These are phyloP conservation scores for Dovyalis caffra DNA, from an alignment of 345 rosid genomes.

Conservation along the genomic window DNA sequence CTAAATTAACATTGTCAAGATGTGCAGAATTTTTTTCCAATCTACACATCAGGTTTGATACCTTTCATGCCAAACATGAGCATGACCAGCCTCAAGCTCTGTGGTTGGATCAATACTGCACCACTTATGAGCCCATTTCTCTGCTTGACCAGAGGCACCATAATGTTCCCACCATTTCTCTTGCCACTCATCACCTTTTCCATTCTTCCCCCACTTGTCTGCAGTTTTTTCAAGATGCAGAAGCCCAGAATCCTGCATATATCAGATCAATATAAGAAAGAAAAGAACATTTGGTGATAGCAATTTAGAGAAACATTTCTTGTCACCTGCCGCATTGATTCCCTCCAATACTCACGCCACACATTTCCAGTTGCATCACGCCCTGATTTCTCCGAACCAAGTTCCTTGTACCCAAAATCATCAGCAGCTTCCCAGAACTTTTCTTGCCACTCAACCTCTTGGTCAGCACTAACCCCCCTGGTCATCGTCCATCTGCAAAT, in stretches of 20 bases:
- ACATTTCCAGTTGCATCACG: slow-evolving; percentile 80
- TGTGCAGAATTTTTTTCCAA: neutral
- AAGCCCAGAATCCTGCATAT: slow-evolving; percentile 58
- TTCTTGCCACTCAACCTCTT: slow-evolving; percentile 88
- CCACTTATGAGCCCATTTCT: slow-evolving; percentile 98
- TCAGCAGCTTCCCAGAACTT: slow-evolving; percentile 98
- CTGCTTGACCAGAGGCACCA: slow-evolving; percentile 74
- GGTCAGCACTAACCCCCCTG: slow-evolving; percentile 77
- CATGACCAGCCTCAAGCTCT: slow-evolving; percentile 80
- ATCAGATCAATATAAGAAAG: neutral
- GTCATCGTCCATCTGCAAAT: slow-evolving; percentile 88
- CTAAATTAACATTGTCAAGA: neutral
- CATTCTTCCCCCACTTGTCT: slow-evolving; percentile 96
- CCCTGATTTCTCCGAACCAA: slow-evolving; percentile 94
- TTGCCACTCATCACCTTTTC: slow-evolving; percentile 83
- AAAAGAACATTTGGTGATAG: neutral
- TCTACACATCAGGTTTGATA: too few species aligned
- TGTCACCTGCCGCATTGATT: slow-evolving; percentile 84
- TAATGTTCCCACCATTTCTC: slow-evolving; percentile 97
- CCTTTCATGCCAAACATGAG: slow-evolving; percentile 99
- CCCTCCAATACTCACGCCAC: slow-evolving; percentile 92
- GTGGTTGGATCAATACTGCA: slow-evolving; percentile 86
- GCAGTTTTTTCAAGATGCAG: slow-evolving; percentile 89
- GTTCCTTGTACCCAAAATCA: slow-evolving; percentile 85
- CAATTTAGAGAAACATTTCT: slow-evolving; percentile 1